Evolutionary conservation across 768 basidiomycete genomes (phyloP).

Genomic region (Polyporus arcularius): DNA sequence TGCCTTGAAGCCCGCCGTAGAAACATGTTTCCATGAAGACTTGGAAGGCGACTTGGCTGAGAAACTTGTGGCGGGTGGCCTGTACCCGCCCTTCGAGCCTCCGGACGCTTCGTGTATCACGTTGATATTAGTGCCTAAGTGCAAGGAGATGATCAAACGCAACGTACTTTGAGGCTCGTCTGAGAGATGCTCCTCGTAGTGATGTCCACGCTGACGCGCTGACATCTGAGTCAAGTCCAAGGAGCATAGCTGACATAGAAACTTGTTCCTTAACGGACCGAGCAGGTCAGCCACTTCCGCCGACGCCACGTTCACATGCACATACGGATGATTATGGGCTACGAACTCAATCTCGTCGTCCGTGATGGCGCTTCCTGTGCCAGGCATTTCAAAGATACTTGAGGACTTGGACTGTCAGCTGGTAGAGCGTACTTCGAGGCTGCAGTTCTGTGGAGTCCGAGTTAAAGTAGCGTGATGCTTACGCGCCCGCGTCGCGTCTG

Average conservation of each 20-base stretch:
- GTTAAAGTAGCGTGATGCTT: background rate
- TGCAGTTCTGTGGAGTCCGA: background rate
- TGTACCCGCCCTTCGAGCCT: background rate
- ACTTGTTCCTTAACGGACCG: constrained; percentile 1
- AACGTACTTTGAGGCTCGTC: constrained; percentile 17
- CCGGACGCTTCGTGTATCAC: background rate
- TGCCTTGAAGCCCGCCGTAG: background rate
- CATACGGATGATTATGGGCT: constrained; percentile 8
- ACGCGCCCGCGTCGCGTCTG: constrained; percentile 3
- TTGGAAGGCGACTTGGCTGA: background rate
- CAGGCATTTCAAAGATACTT: background rate
- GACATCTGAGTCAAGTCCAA: constrained; percentile 41
- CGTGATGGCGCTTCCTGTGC: background rate
- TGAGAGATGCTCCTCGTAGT: constrained; percentile 56
- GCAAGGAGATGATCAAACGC: background rate
- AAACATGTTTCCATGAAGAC: background rate
- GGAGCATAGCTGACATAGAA: constrained; percentile 54
- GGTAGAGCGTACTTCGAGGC: background rate
- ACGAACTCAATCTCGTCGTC: constrained; percentile 14
- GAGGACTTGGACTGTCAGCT: background rate
- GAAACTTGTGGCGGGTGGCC: background rate
- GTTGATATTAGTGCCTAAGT: background rate
- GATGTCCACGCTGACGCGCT: constrained; percentile 43
- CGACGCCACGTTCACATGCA: background rate
- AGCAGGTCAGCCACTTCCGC: background rate